These are phyloP conservation scores for Phanerochaete sordida DNA, from an alignment of 768 basidiomycete genomes.

Conservation along the genomic window DNA sequence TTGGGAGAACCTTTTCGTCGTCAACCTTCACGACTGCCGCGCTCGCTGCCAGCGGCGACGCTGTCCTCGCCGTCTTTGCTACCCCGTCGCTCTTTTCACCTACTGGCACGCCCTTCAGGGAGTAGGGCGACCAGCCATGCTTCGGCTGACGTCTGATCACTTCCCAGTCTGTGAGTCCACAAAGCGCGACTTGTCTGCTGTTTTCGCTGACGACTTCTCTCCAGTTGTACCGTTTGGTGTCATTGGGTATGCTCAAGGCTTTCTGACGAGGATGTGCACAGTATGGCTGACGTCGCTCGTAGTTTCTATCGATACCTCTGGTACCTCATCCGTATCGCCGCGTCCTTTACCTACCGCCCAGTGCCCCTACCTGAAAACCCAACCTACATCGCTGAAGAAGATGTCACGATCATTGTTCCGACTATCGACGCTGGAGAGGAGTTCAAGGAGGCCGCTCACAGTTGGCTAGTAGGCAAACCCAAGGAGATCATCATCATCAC, in stretches of 20 bases:
- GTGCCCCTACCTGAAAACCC: constrained; percentile 88
- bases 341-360: constrained; percentile 80
- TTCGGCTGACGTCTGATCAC: constrained; percentile 87
- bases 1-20: constrained; percentile 7
- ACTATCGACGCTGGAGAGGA: constrained; percentile 96
- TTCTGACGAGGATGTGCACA: background rate
- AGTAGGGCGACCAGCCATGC: constrained; percentile 43
- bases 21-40: constrained; percentile 12
- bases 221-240: constrained; percentile 87
- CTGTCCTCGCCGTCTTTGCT: background rate
- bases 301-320: constrained; percentile 94
- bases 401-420: constrained; percentile 95
- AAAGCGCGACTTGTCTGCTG: constrained; percentile 1
- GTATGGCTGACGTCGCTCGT: background rate
- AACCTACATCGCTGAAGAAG: constrained; percentile 85
- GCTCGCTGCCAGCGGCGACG: constrained; percentile 18
- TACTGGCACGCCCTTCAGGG: constrained; percentile 9
- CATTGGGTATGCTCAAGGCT: constrained; percentile 58
- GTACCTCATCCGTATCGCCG: constrained; percentile 83
- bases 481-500: constrained; percentile 78
- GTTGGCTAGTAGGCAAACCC: constrained; percentile 89
- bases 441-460: constrained; percentile 89
- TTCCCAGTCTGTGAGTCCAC: constrained; percentile 81
- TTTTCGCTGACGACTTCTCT: constrained; percentile 9
- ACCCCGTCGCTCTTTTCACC: constrained; percentile 15